phyloP scores from a whole-genome alignment of 1,139 yeast species.

The Zhuliangozyma parablackwelliae region DNA sequence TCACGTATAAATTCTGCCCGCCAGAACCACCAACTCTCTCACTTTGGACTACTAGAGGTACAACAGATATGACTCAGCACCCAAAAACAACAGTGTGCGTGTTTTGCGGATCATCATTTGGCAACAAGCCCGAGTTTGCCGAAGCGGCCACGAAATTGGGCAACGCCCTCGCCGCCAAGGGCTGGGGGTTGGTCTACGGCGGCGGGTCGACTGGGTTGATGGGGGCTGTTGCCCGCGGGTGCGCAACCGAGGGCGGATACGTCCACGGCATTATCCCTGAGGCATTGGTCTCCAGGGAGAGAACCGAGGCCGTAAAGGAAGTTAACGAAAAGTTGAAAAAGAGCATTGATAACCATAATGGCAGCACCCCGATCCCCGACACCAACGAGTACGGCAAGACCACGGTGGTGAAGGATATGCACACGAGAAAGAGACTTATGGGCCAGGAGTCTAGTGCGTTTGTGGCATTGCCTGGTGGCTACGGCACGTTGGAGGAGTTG shows the following conservation, averaged over 20 bases:
- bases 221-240: constrained; percentile 80
- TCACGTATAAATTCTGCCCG: too few species aligned
- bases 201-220: constrained; percentile 87
- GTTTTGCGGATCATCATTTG: constrained; percentile 82
- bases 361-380: constrained; percentile 61
- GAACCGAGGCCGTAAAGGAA: constrained; percentile 36
- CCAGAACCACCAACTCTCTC: too few species aligned
- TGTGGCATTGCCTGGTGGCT: constrained; percentile 89
- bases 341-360: constrained; percentile 49
- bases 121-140: constrained; percentile 49
- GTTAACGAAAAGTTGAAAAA: constrained; percentile 45
- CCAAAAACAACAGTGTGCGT: constrained; percentile 49
- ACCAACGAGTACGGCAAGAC: constrained; percentile 68
- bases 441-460: constrained; percentile 84
- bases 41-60: too few species aligned
- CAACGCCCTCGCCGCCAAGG: constrained; percentile 46
- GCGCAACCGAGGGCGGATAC: constrained; percentile 61
- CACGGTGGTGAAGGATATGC: constrained; percentile 84
- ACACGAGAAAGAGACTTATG: constrained; percentile 83
- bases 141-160: constrained; percentile 60
- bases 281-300: constrained; percentile 73
- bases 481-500: constrained; percentile 84
- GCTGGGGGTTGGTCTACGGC: constrained; percentile 83
- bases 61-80: constrained; percentile 5
- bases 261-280: constrained; percentile 87